Evolutionary conservation across 2,329 filamentous ascomycete genomes (phyloP).

Genomic region (Pseudocercospora fijiensis): DNA sequence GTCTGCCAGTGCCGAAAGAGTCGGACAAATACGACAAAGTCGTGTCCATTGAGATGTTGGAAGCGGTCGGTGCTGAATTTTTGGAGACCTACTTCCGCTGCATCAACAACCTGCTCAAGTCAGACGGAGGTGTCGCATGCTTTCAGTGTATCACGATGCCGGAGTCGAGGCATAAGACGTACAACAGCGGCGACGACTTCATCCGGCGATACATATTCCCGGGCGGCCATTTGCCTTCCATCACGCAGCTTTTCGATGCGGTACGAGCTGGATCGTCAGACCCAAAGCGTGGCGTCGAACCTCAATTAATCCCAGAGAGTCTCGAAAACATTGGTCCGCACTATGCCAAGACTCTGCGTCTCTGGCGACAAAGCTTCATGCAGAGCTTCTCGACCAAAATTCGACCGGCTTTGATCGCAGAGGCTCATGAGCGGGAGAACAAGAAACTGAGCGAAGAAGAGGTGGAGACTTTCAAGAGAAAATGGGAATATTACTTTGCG

Average conservation of each 20-base stretch:
- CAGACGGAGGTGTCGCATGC: conserved; percentile 63
- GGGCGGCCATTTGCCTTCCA: conserved; percentile 68
- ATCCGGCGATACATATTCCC: conserved; percentile 78
- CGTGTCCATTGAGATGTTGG: conserved; percentile 75
- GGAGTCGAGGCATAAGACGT: conserved; percentile 63
- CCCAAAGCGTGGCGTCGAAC: conserved; percentile 44
- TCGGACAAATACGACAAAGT: conserved; percentile 63
- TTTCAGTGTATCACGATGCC: conserved; percentile 80
- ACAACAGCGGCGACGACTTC: conserved; percentile 68
- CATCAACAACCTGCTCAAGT: conserved; percentile 64
- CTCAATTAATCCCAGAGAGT: conserved; percentile 60
- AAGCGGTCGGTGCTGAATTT: conserved; percentile 69
- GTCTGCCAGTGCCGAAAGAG: conserved; percentile 52
- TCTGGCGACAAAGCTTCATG: conserved; percentile 68
- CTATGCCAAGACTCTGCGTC: conserved; percentile 66
- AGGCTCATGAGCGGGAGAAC: conserved; percentile 53
- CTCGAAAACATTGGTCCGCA: conserved; percentile 73
- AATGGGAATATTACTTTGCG: conserved; percentile 77
- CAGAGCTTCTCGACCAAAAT: conserved; percentile 62
- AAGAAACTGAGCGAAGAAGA: conserved; percentile 56
- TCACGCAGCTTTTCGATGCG: conserved; percentile 63
- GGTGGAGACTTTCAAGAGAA: conserved; percentile 65
- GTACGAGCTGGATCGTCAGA: conserved; percentile 59
- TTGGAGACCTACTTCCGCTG: conserved; percentile 66
- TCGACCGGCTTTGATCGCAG: conserved; percentile 57